These are phyloP conservation scores for Pythium vanterpoolii DNA, from an alignment of 352 stramenopile genomes.

Conservation along the genomic window DNA sequence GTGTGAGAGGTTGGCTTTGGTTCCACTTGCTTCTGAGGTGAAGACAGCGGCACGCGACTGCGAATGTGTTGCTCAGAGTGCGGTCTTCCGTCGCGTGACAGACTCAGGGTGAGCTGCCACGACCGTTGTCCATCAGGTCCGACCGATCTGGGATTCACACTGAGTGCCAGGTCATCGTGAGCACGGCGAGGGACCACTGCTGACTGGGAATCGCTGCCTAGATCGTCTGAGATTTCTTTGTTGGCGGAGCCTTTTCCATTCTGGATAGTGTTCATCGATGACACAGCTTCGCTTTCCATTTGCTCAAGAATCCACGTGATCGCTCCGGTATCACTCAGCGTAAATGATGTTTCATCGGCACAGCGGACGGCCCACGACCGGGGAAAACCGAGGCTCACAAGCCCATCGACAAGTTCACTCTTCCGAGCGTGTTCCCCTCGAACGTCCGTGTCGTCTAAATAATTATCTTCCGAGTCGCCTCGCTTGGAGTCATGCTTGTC, in stretches of 20 bases:
- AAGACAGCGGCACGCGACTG: neutral
- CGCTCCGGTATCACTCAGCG: constrained; percentile 58
- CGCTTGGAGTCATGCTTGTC: neutral
- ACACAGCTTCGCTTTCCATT: constrained; percentile 70
- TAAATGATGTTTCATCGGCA: constrained; percentile 42
- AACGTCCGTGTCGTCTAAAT: neutral
- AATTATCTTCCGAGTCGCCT: neutral
- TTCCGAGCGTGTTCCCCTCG: constrained; percentile 11
- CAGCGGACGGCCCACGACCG: constrained; percentile 71
- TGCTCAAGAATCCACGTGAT: constrained; percentile 90
- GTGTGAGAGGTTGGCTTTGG: neutral
- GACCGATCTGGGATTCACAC: neutral
- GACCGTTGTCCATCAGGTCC: neutral
- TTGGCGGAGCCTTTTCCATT: neutral
- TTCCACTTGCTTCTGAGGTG: neutral
- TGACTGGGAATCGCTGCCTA: neutral
- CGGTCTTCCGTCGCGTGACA: constrained; percentile 8
- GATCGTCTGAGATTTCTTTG: neutral
- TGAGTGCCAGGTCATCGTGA: constrained; percentile 14
- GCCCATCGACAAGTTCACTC: constrained; percentile 61
- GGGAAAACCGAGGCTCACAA: constrained; percentile 84
- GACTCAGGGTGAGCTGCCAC: constrained; percentile 15
- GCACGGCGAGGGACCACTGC: neutral
- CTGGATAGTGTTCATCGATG: neutral
- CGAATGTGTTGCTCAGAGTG: constrained; percentile 18